Base-by-base conservation (phyloP, 495 filamentous ascomycete genomes). In the Xylaria curta region DNA sequence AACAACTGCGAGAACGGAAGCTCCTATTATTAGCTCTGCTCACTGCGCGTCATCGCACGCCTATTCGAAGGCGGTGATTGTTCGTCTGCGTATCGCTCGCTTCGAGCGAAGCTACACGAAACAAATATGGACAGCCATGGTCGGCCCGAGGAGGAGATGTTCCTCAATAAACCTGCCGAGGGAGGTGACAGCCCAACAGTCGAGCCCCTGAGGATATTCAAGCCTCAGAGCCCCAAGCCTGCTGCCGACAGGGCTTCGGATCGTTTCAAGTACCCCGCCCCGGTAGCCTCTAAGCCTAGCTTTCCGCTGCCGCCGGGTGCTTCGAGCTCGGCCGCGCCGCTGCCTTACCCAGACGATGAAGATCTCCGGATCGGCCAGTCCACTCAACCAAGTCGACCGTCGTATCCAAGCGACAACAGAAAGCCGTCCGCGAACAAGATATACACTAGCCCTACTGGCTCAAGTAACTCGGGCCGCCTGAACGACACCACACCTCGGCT, bases 171-270 rank as follows among this genome's bases (percentile, higher is more conserved):
- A 19, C 87, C 85, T 42, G 80, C 82, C 24, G 83, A 84, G 31
- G 88, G 90, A 64, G 86, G 83, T 77, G 85, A 88, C 73, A 90
- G 91, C 66, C 91, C 94, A 51, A 91, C 91, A 3, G 88, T 98
- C 70, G 94, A 92, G 69, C 95, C 95, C 36, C 82, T 98, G 79
- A 89, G 94, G 73, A 97, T 98, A 76, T 90, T 89, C 84, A 97
- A 97, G 80, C 86, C 85, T 15, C 77, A 80, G 77, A 88, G 79
- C 81, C 89, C 85, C 56, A 82, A 79, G 78, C 85, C 82, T 81
- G 85, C 60, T 58, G 77, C 71, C 78, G 82, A 82, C 79, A 84
- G 71, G 73, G 72, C 65, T 72, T 82, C 79, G 69, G 56, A 61
- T 81, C 83, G 83, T 69, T 82, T 78, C 80, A 86, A 81, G 71